Percentiles rank a stretch among this genome's conserved stretches.
These are phyloP conservation scores for Skeletonema costatum DNA, from an alignment of 108 stramenopile genomes.

Conservation along the genomic window DNA sequence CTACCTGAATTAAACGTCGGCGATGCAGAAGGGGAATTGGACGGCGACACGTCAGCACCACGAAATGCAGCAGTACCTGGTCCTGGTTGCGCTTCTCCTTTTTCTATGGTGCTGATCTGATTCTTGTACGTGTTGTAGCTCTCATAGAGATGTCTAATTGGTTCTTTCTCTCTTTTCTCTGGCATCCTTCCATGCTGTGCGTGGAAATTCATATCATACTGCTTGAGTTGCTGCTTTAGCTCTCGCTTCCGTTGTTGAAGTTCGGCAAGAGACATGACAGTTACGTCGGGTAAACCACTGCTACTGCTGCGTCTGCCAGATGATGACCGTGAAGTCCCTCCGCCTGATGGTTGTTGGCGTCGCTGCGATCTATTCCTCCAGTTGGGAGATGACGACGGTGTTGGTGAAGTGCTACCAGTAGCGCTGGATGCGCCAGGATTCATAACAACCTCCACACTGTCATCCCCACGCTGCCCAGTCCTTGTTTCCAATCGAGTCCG, in stretches of 20 bases:
- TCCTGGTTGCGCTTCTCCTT: slow-evolving; percentile 54
- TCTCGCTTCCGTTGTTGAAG: slow-evolving; percentile 79
- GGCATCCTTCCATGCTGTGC: slow-evolving; percentile 90
- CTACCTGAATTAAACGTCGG: slow-evolving; percentile 9
- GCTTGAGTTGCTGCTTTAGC: slow-evolving; percentile 85
- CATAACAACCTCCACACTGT: slow-evolving; percentile 33
- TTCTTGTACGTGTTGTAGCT: slow-evolving; percentile 91
- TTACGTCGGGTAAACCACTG: slow-evolving; percentile 41
- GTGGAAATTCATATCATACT: slow-evolving; percentile 92
- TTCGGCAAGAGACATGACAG: slow-evolving; percentile 63
- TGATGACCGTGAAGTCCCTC: slow-evolving; percentile 16
- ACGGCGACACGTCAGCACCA: slow-evolving; percentile 14
- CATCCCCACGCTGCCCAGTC: slow-evolving; percentile 32
- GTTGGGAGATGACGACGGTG: slow-evolving; percentile 24
- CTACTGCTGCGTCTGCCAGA: slow-evolving; percentile 15
- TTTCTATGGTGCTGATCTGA: slow-evolving; percentile 70
- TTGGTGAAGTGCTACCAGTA: neutral
- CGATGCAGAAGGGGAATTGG: slow-evolving; percentile 11
- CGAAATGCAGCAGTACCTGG: slow-evolving; percentile 49
- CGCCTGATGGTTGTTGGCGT: slow-evolving; percentile 14
- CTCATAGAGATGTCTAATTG: slow-evolving; percentile 97
- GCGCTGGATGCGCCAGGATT: slow-evolving; percentile 22
- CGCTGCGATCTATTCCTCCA: slow-evolving; percentile 42
- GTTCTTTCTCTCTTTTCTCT: slow-evolving; percentile 95
- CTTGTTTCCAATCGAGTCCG: slow-evolving; percentile 40